phyloP scores from a whole-genome alignment of 164 flowering plant species.

The Aristolochia contorta region DNA sequence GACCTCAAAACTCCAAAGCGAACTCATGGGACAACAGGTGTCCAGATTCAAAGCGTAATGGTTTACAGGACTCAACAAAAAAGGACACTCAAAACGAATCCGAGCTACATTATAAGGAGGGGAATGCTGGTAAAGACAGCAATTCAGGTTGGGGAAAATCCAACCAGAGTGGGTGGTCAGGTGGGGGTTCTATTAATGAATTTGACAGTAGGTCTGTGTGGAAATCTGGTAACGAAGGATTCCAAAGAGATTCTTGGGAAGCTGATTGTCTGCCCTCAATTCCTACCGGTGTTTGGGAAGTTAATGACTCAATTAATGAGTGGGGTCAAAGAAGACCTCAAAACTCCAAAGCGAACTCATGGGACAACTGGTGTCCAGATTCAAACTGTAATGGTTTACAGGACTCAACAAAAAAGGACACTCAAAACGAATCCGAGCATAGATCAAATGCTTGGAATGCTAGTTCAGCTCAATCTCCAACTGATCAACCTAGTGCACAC shows the following conservation, averaged over 20 bases:
- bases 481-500: background rate
- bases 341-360: too few species aligned
- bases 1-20: too few species aligned
- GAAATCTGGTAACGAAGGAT: too few species aligned
- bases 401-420: too few species aligned
- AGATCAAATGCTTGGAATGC: constrained; percentile 1
- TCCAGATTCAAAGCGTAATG: background rate
- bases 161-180: constrained; percentile 1
- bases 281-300: too few species aligned
- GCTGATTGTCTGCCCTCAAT: too few species aligned
- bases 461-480: background rate
- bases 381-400: background rate
- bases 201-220: background rate
- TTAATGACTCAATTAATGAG: too few species aligned
- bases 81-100: background rate
- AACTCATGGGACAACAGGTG: background rate
- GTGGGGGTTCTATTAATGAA: background rate
- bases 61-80: too few species aligned
- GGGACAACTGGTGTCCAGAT: background rate
- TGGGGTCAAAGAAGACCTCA: too few species aligned
- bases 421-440: background rate
- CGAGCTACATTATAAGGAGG: constrained; percentile 61
- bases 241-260: too few species aligned
- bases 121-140: background rate
- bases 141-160: constrained; percentile 6